Evolutionary conservation across 495 filamentous ascomycete genomes (phyloP).

Genomic region (Neurospora sp.): DNA sequence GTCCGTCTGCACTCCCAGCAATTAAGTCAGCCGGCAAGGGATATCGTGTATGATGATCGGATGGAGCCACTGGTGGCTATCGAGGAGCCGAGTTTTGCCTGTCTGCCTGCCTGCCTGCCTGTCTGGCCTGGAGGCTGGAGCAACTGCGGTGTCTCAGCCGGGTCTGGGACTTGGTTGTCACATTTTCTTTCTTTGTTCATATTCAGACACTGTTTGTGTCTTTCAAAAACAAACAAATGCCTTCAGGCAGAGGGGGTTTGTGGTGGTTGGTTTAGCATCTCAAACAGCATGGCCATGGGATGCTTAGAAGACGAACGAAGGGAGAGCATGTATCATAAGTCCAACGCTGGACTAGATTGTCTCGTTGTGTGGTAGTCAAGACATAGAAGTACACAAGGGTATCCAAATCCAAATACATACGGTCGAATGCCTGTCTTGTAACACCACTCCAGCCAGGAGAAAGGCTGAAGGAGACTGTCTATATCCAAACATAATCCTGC

Average conservation of each 20-base stretch:
- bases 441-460: not conserved
- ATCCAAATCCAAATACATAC: not conserved
- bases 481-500: not conserved
- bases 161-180: not conserved
- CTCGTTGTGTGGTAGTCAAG: not conserved
- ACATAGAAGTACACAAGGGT: not conserved
- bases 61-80: not conserved
- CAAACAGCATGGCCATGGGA: not conserved
- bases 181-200: not conserved
- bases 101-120: not conserved
- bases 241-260: not conserved
- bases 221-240: not conserved
- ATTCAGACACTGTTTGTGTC: not conserved
- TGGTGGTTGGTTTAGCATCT: not conserved
- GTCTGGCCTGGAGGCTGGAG: too few species aligned
- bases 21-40: not conserved
- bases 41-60: not conserved
- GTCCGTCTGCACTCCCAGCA: slow-evolving; percentile 1
- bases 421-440: not conserved
- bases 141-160: not conserved
- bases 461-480: not conserved
- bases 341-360: not conserved
- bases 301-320: not conserved
- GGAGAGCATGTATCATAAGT: too few species aligned
- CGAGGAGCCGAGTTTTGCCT: not conserved